Evolutionary conservation across 352 stramenopile genomes (phyloP).

Genomic region (Saprolegnia parasitica): DNA sequence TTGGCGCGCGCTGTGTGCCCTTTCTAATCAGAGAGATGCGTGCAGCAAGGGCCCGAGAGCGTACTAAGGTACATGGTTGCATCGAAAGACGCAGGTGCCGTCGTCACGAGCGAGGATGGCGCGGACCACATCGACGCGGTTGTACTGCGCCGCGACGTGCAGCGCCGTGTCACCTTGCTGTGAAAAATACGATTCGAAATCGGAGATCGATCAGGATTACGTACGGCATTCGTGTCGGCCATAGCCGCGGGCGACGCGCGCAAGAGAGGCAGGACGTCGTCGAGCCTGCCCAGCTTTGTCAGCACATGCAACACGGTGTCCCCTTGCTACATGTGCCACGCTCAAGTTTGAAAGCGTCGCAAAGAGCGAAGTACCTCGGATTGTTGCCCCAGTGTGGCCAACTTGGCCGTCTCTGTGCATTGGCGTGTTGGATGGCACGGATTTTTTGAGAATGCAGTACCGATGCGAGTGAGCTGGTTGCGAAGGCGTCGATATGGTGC

Average conservation of each 20-base stretch:
- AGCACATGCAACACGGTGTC: slow-evolving; percentile 2
- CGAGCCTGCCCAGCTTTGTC: neutral
- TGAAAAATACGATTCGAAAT: neutral
- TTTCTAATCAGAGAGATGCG: no score
- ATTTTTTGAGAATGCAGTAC: neutral
- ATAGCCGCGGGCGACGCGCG: neutral
- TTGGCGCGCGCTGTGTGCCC: no score
- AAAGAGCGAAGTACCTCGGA: neutral
- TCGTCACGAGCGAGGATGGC: neutral
- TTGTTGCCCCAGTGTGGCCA: neutral
- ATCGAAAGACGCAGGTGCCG: no score
- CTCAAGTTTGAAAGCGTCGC: neutral
- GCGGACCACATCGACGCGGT: neutral
- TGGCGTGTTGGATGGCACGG: neutral
- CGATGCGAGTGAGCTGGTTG: slow-evolving; percentile 16
- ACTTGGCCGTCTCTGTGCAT: neutral
- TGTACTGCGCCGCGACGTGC: neutral
- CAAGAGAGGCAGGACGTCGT: neutral
- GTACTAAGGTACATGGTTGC: no score
- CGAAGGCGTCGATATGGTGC: neutral
- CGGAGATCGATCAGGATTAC: neutral
- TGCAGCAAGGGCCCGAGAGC: no score
- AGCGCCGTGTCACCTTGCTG: slow-evolving; percentile 12
- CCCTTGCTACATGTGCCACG: neutral
- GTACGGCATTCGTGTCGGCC: neutral